Base-by-base conservation (phyloP, 768 basidiomycete genomes). In the Hypholoma fasciculare region DNA sequence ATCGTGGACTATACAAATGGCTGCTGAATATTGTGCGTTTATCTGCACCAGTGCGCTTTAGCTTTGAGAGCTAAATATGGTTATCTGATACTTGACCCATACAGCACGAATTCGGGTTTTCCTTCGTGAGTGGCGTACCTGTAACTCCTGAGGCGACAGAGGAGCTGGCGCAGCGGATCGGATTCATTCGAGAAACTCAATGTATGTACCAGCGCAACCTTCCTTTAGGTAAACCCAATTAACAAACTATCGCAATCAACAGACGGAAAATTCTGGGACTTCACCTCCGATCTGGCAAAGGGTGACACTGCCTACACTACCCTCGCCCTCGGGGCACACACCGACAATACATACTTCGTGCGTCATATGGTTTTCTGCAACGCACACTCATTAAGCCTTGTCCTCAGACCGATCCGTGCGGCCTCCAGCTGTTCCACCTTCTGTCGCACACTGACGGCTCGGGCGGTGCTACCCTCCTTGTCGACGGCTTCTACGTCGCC, bases 191-290 rank as follows among this genome's bases (percentile, higher is more conserved):
- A 44, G 88, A 96, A 71, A 98, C 96, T 0, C 79, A 82, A 67
- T 81, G 79, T 76, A 19, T 17, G 72, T 68, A 2, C 49, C 26
- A 9, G 11, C 17, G 5, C 23, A 34, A 34, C 9, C 30, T 34
- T 9, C 30, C 9, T 9, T 34, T 5, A 34, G 30, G 9, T 34
- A 5, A 6, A 34, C 30, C 30, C 9, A 34, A 34, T 23, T 23
- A 23, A 34, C 30, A 34, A 34, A 34, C 11, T 36, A n/a, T 54
- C 2, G 34, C 42, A 49, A 19, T 53, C 46, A 26, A 44, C 43
- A 95, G 94, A 98, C 66, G 96, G 96, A 36, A 87, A 86, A 57
- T 96, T 98, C 73, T 99, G 96, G 96, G 94, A 98, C 67, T 96
- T 98, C 67, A 97, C 94, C 0, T 86, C 96, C 0, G 88, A 96